Conservation (phyloP, 2,329 filamentous ascomycete species). For the Colletotrichum sp. region DNA sequence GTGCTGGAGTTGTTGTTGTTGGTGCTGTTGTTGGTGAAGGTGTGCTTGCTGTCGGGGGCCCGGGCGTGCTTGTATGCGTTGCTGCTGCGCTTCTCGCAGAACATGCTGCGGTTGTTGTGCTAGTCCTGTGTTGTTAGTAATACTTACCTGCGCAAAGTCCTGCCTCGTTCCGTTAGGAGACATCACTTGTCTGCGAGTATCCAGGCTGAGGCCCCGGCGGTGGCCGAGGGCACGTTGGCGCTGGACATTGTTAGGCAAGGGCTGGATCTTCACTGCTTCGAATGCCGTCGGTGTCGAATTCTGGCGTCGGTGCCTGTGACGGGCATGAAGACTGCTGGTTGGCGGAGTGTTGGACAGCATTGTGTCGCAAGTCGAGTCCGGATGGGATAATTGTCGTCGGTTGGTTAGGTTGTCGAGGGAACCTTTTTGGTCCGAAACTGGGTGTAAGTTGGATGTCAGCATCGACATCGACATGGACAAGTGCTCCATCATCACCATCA, state of each 20-base stretch:
- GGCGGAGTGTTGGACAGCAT: constrained; percentile 75
- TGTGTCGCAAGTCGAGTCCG: constrained; percentile 73
- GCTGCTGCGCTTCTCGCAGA: constrained; percentile 90
- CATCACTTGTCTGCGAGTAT: constrained; percentile 69
- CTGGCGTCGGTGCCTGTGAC: constrained; percentile 83
- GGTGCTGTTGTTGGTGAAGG: constrained; percentile 38
- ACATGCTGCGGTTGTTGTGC: constrained; percentile 71
- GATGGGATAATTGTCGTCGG: constrained; percentile 56
- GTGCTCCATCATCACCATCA: background rate
- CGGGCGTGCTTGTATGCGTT: constrained; percentile 78
- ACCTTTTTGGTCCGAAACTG: constrained; percentile 54
- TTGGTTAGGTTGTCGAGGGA: constrained; percentile 54
- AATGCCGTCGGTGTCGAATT: constrained; percentile 83
- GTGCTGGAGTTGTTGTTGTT: constrained; percentile 31
- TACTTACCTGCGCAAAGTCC: constrained; percentile 59
- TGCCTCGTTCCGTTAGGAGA: constrained; percentile 43
- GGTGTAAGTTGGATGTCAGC: constrained; percentile 29
- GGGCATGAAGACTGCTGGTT: constrained; percentile 74
- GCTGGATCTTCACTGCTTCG: constrained; percentile 74
- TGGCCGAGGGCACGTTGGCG: constrained; percentile 58
- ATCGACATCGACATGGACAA: background rate
- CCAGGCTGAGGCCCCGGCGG: constrained; percentile 84
- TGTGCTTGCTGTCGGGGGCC: constrained; percentile 52
- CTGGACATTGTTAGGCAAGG: constrained; percentile 61
- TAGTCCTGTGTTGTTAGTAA: constrained; percentile 60